These are phyloP conservation scores for Candida argentea DNA, from an alignment of 805 yeast genomes.

Conservation along the genomic window DNA sequence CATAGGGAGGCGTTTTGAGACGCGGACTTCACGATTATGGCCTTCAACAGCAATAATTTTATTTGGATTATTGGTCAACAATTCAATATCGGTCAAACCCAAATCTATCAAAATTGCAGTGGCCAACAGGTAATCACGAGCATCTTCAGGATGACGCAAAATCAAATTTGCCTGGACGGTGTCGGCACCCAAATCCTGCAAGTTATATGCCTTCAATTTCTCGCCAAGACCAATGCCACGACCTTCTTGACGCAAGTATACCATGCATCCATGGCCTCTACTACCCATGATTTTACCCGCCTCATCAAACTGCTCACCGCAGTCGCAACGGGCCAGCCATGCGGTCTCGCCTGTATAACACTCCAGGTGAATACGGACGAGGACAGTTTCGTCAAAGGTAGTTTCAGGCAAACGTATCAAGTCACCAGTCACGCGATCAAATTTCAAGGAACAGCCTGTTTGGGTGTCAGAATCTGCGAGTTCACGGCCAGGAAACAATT, in stretches of 20 bases:
- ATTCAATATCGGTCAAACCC: constrained; percentile 58
- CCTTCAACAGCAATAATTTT: constrained; percentile 94
- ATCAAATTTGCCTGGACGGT: constrained; percentile 93
- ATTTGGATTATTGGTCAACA: constrained; percentile 93
- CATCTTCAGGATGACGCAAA: constrained; percentile 95
- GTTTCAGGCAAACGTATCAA: constrained; percentile 14
- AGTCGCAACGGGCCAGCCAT: constrained; percentile 98
- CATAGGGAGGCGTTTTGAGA: constrained; percentile 91
- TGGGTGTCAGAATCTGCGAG: constrained; percentile 50
- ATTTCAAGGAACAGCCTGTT: constrained; percentile 14
- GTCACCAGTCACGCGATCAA: constrained; percentile 25
- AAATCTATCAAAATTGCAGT: constrained; percentile 86
- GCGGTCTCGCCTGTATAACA: constrained; percentile 99
- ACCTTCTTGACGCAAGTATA: constrained; percentile 94
- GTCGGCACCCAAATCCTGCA: constrained; percentile 97
- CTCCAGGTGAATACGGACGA: constrained; percentile 91
- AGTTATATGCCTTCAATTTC: constrained; percentile 89
- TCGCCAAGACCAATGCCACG: constrained; percentile 98
- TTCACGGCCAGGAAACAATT: constrained; percentile 75
- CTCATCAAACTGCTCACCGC: constrained; percentile 98
- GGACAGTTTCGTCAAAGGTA: constrained; percentile 35
- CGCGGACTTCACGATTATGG: constrained; percentile 59
- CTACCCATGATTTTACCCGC: constrained; percentile 91
- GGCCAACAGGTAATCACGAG: constrained; percentile 87
- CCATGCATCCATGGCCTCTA: constrained; percentile 86